These are phyloP conservation scores for Penicillium verrucosum DNA, from an alignment of 2,329 filamentous ascomycete species.

Conservation along the genomic window DNA sequence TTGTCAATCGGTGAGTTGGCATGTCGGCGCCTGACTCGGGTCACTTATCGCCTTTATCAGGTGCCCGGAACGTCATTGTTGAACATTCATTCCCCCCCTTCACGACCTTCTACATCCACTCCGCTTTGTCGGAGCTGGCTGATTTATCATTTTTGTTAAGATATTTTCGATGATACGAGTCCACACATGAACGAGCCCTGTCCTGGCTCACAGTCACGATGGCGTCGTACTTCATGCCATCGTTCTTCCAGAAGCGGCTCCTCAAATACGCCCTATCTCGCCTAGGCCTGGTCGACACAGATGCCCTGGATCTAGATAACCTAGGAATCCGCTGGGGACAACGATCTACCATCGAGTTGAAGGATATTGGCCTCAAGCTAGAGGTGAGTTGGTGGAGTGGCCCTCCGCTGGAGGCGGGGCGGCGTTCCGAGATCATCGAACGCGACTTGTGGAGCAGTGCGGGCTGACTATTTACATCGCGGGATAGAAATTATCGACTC, in stretches of 20 bases:
- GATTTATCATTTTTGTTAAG: constrained; percentile 8
- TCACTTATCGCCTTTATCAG: constrained; percentile 26
- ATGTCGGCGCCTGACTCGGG: constrained; percentile 21
- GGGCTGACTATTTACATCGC: constrained; percentile 24
- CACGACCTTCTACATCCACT: constrained; percentile 5
- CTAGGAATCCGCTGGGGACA: constrained; percentile 79
- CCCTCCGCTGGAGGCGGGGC: constrained; percentile 4
- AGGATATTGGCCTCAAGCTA: constrained; percentile 77
- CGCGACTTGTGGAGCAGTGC: neutral
- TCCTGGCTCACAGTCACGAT: constrained; percentile 49
- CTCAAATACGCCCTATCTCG: constrained; percentile 80
- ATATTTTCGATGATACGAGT: constrained; percentile 30
- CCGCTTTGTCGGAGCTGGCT: constrained; percentile 5
- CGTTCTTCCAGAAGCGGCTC: constrained; percentile 79
- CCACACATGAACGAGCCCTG: constrained; percentile 26
- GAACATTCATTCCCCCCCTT: constrained; percentile 14
- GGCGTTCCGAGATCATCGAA: constrained; percentile 1
- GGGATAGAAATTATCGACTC: constrained; percentile 69
- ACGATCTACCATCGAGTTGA: constrained; percentile 78
- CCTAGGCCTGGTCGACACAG: constrained; percentile 82
- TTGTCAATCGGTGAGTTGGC: constrained; percentile 5
- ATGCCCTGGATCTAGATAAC: constrained; percentile 80
- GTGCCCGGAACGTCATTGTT: constrained; percentile 32
- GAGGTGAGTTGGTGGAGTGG: constrained; percentile 55
- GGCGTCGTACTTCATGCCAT: constrained; percentile 72